Base-by-base conservation (phyloP, 352 stramenopile genomes). In the Phytophthora pistaciae region DNA sequence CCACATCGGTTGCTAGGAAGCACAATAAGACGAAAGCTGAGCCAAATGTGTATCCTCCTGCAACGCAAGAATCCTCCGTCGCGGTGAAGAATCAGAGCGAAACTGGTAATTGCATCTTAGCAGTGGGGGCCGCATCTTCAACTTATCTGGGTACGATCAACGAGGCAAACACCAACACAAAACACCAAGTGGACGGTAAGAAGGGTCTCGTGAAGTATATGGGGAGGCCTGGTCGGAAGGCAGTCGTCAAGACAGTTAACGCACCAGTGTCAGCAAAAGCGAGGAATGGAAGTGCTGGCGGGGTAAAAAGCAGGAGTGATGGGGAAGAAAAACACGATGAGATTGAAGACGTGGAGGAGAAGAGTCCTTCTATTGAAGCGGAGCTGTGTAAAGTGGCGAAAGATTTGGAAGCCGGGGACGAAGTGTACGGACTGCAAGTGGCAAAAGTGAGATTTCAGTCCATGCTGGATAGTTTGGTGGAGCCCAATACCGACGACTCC, bases 401-500 rank as follows among this genome's bases (percentile, higher is more conserved):
- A 23, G 44, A 50, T 50, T 50, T 50, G 44, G 44, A 50, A 50
- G 44, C 44, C 9, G 44, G 44, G 16, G 44, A 50, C 44, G 44
- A 50, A 50, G 44, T 50, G 8, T 50, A 50, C 23, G 44, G 44
- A 21, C 44, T 50, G n/a, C 44, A 50, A 23, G 44, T 50, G 44
- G 44, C 44, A 23, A 50, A 50, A 50, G 44, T 23, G 44, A 50
- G 44, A 50, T 50, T 50, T n/a, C 44, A 50, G 18, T 50, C 44
- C n/a, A 50, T 50, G 44, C 7, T 50, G 9, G 44, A 50, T 50
- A 23, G n/a, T 23, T 50, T 50, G 18, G 18, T 50, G 16, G 7
- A 50, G n/a, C 5, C n/a, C 4, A 8, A 23, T 50, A 50, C 18
- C 44, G 20, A 23, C 10, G 9, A 50, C 8, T n/a, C 44, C n/a